Conservation (phyloP, 768 basidiomycete species). For the Sporobolomyces pararoseus region DNA sequence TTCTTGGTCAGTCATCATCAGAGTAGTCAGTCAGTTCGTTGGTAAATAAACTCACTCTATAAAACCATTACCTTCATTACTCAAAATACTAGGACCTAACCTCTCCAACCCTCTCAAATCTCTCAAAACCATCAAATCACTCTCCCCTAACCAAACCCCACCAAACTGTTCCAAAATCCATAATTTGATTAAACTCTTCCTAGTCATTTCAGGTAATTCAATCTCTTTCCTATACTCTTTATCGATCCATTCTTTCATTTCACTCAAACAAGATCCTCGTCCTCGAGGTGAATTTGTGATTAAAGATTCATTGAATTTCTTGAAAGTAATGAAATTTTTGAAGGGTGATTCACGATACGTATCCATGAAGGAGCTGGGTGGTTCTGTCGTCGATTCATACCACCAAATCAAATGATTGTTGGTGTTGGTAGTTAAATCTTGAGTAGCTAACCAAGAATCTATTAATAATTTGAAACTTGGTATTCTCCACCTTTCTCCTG, state of each 20-base stretch:
- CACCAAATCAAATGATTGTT: constrained; percentile 10
- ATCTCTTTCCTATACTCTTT: not conserved
- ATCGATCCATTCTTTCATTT: constrained; percentile 16
- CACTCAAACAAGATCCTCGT: constrained; percentile 3
- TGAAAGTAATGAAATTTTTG: not conserved
- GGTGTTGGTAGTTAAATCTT: not conserved
- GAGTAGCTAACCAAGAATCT: constrained; percentile 25
- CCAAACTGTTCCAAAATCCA: constrained; percentile 9
- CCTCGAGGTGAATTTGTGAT: too few relatives aligned
- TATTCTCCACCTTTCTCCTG: not conserved
- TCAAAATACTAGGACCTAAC: not conserved
- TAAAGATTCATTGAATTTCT: constrained; percentile 3
- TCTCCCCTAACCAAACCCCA: constrained; percentile 16
- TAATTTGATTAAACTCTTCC: not conserved
- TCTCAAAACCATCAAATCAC: not conserved
- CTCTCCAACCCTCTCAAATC: constrained; percentile 14
- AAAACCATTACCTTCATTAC: not conserved
- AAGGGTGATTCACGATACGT: not conserved
- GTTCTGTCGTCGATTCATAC: not conserved
- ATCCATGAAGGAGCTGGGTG: not conserved
- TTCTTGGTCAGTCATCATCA: too few relatives aligned
- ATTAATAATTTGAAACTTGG: not conserved
- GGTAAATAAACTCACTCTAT: too few relatives aligned
- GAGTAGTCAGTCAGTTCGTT: too few relatives aligned
- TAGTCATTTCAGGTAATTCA: constrained; percentile 5